phyloP scores from a whole-genome alignment of 176 grass and related monocot species.

The Paspalum notatum region DNA sequence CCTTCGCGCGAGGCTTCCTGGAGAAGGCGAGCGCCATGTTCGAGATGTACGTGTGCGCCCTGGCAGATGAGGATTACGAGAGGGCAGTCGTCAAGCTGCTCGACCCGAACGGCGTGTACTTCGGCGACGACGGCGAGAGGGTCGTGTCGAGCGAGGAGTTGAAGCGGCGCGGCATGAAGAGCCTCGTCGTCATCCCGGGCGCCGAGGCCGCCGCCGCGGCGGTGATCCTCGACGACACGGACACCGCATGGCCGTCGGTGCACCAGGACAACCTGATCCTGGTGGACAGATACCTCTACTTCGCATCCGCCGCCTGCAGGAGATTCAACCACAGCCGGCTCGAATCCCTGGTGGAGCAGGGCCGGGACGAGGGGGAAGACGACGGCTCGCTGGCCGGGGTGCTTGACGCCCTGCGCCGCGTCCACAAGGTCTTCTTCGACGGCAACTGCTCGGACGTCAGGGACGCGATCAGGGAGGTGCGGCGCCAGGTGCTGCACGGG shows the following conservation, averaged over 20 bases:
- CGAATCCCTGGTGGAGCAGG: slow-evolving; percentile 55
- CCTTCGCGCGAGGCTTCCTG: slow-evolving; percentile 58
- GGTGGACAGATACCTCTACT: slow-evolving; percentile 66
- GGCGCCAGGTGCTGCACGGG: slow-evolving; percentile 50
- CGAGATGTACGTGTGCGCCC: slow-evolving; percentile 71
- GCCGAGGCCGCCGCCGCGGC: slow-evolving; percentile 40
- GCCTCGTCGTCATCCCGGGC: slow-evolving; percentile 59
- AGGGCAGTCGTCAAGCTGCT: slow-evolving; percentile 52
- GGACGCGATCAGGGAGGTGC: slow-evolving; percentile 20
- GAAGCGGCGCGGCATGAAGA: slow-evolving; percentile 55
- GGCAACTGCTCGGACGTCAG: slow-evolving; percentile 3
- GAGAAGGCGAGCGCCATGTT: slow-evolving; percentile 62
- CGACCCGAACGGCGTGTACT: slow-evolving; percentile 64
- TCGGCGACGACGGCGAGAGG: slow-evolving; percentile 52
- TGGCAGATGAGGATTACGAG: slow-evolving; percentile 53
- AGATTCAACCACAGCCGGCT: slow-evolving; percentile 18
- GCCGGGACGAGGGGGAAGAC: slow-evolving; percentile 59
- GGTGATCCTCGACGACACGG: slow-evolving; percentile 75
- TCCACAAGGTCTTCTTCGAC: slow-evolving; percentile 65
- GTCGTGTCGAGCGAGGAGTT: slow-evolving; percentile 60
- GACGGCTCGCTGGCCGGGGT: slow-evolving; percentile 54
- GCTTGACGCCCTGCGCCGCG: slow-evolving; percentile 50
- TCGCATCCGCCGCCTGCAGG: slow-evolving; percentile 53
- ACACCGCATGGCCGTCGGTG: slow-evolving; percentile 58
- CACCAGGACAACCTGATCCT: slow-evolving; percentile 66